A percentile compares a stretch with the other conserved stretches of the same genome.
phyloP scores from a whole-genome alignment of 345 rosid genomes.

The Triadica sebifera region DNA sequence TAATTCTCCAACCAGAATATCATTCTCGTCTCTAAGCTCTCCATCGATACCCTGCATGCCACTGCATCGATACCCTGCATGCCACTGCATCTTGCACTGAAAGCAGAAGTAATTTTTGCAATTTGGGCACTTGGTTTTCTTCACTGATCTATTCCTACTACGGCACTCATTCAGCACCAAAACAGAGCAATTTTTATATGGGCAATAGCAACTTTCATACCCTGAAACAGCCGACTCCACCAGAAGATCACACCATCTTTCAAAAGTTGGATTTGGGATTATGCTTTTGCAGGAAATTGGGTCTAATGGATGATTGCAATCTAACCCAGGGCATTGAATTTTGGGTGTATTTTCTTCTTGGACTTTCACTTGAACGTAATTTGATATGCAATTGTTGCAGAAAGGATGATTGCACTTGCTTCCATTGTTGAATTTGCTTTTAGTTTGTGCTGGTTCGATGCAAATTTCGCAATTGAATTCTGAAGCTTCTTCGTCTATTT shows the following conservation, averaged over 20 bases:
- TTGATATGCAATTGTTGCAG: slow-evolving; percentile 20
- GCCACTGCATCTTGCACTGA: slow-evolving; percentile 19
- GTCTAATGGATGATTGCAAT: slow-evolving; percentile 18
- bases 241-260: slow-evolving; percentile 22
- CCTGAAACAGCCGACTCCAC: slow-evolving; percentile 7
- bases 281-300: slow-evolving; percentile 7
- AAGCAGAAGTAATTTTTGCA: slow-evolving; percentile 24
- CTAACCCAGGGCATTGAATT: slow-evolving; percentile 20
- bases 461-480: slow-evolving; percentile 24
- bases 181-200: slow-evolving; percentile 13
- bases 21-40: no score
- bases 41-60: no score
- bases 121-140: slow-evolving; percentile 18
- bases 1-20: not conserved
- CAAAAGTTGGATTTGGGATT: slow-evolving; percentile 12
- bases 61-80: slow-evolving; percentile 20
- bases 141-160: not conserved
- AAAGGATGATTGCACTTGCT: slow-evolving; percentile 16
- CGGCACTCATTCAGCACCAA: slow-evolving; percentile 27
- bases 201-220: no score
- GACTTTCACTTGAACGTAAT: slow-evolving; percentile 15
- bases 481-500: not conserved
- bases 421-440: slow-evolving; percentile 14
- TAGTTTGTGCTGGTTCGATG: not conserved
- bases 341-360: not conserved